Conservation (phyloP, 192 early-diverging fungal species). For the Phycomyces blakesleeanus region DNA sequence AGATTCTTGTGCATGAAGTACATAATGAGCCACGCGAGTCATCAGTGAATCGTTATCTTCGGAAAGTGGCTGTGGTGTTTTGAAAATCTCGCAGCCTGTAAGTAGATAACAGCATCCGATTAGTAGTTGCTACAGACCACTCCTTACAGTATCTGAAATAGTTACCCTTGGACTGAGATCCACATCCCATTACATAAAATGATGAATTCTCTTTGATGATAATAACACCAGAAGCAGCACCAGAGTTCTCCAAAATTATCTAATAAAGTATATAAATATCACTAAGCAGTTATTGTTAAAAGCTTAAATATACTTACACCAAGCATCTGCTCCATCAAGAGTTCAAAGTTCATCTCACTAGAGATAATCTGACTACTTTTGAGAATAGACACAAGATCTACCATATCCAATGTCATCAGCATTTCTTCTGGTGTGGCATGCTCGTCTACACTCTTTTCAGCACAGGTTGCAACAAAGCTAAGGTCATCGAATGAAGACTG, state of each 20-base stretch:
- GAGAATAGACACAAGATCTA: slow-evolving; percentile 32
- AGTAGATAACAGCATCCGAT: neutral
- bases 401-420: slow-evolving; percentile 31
- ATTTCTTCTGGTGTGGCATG: slow-evolving; percentile 25
- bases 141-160: neutral
- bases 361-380: slow-evolving; percentile 39
- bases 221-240: slow-evolving; percentile 35
- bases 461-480: neutral
- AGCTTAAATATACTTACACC: neutral
- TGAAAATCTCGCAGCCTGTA: slow-evolving; percentile 17
- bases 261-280: neutral
- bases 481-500: slow-evolving; percentile 2
- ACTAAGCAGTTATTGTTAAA: neutral
- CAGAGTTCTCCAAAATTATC: slow-evolving; percentile 35
- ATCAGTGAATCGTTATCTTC: slow-evolving; percentile 27
- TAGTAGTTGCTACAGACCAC: neutral
- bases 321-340: slow-evolving; percentile 35
- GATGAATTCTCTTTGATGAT: slow-evolving; percentile 31
- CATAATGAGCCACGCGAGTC: slow-evolving; percentile 24
- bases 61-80: slow-evolving; percentile 17
- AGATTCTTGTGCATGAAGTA: slow-evolving; percentile 26
- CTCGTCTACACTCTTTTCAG: neutral
- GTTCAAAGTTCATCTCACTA: slow-evolving; percentile 40
- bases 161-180: slow-evolving; percentile 21
- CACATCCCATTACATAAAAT: slow-evolving; percentile 27